Base-by-base conservation (phyloP, 106 monocot genomes). In the Dendrobium nobile region DNA sequence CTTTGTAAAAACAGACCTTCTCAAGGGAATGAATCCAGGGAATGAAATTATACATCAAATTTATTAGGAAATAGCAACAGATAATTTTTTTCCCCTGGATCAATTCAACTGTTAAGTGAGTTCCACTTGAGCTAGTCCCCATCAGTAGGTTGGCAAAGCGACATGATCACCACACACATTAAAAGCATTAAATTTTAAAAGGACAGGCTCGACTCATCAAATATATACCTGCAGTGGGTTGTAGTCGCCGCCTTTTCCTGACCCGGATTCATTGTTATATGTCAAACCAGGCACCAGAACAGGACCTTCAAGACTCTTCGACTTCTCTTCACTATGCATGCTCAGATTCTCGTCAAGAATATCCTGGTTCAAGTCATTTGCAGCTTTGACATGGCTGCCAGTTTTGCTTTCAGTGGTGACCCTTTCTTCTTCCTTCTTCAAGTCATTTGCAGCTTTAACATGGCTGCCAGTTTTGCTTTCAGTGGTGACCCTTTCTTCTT, bases 261-360 rank as follows among this genome's bases (percentile, higher is more conserved):
- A 54, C 47, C 7, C 77, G 1, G 80, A 77, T 78, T 64, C 47
- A 51, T 72, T 28, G 13, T 65, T 20, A 7, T 75, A 75, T 24
- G 44, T 43, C 73, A 87, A 51, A 41, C 87, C 87, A 40, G 87
- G 83, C 40, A 81, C 81, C 81, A 87, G 48, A 17, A 79, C 20
- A 27, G 2, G 5, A 75, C 65, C 67, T 55, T 54, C 84, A 74
- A 78, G 78, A 75, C 28, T 77, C 55, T 54, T 55, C 4, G 73
- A 19, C 51, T 77, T 16, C 41, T 82, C 26, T 65, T 76, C 54
- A 37, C 31, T 7, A 47, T 78, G 5, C 7, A 16, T 79, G 10
- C 7, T 47, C 19, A 9, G 16, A 15, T n/a, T 13, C 5, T 44
- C 75, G 2, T 75, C 28, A 15, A 20, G 8, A 19, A 47, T 27